phyloP scores from a whole-genome alignment of 2,329 filamentous ascomycete species.

The Curvularia eragrostidis region DNA sequence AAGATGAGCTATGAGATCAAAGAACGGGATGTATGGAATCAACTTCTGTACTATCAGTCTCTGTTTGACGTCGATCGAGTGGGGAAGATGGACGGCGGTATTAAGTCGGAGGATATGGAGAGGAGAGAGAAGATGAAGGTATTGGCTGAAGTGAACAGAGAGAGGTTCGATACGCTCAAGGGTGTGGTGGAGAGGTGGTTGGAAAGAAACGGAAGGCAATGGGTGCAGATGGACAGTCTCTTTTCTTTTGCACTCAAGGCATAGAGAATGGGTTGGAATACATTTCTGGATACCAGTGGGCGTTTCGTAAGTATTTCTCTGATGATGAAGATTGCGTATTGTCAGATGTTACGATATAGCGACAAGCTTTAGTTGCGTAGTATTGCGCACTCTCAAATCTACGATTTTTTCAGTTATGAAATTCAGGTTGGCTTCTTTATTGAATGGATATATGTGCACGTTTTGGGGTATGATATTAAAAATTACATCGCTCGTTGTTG shows the following conservation, averaged over 20 bases:
- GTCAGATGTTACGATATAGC: neutral
- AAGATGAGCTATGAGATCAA: slow-evolving; percentile 86
- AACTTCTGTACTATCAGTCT: slow-evolving; percentile 83
- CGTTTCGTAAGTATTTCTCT: neutral
- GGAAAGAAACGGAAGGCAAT: slow-evolving; percentile 87
- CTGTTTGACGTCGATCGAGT: slow-evolving; percentile 92
- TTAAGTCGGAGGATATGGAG: slow-evolving; percentile 61
- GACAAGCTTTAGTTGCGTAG: slow-evolving; percentile 9
- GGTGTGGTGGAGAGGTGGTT: slow-evolving; percentile 81
- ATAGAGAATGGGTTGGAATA: slow-evolving; percentile 1
- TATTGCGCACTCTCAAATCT: slow-evolving; percentile 6
- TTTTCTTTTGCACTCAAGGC: slow-evolving; percentile 67
- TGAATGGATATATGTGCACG: slow-evolving; percentile 23
- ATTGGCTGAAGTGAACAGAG: slow-evolving; percentile 81
- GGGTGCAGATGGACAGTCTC: slow-evolving; percentile 90
- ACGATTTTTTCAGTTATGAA: slow-evolving; percentile 2
- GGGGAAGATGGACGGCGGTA: slow-evolving; percentile 55
- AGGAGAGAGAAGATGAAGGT: slow-evolving; percentile 64
- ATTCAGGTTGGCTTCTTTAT: slow-evolving; percentile 6
- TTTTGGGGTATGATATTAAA: slow-evolving; percentile 5
- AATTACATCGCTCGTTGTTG: slow-evolving; percentile 9
- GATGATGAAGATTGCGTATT: neutral
- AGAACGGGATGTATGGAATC: slow-evolving; percentile 93
- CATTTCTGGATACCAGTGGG: slow-evolving; percentile 1
- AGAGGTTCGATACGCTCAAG: slow-evolving; percentile 77